Evolutionary conservation across 805 yeast genomes (phyloP).

Genomic region (Cyberlindnera americana): DNA sequence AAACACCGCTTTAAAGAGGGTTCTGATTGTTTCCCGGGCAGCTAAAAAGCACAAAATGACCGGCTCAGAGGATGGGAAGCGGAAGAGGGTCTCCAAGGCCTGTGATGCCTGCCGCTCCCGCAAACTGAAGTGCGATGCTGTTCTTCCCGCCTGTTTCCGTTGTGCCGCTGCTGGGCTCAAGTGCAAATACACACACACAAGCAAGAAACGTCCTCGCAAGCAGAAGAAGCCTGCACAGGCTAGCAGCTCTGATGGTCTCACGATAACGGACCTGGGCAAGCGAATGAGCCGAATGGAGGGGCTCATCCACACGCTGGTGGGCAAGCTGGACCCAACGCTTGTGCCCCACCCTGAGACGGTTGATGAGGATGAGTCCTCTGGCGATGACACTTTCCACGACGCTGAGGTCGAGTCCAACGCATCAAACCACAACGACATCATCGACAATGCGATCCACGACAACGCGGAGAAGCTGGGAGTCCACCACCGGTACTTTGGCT

Average conservation of each 20-base stretch:
- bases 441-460: background rate
- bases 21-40: no score
- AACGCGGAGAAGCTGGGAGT: conserved; percentile 1
- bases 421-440: background rate
- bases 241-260: background rate
- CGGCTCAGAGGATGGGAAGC: conserved; percentile 18
- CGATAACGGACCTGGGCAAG: conserved; percentile 22
- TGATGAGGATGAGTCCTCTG: conserved; percentile 2
- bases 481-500: conserved; percentile 20
- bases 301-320: conserved; percentile 29
- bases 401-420: background rate
- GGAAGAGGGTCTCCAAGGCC: conserved; percentile 37
- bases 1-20: no score
- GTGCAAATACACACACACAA: conserved; percentile 16
- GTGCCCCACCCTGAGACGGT: background rate
- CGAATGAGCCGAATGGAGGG: conserved; percentile 34
- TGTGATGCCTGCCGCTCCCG: conserved; percentile 57
- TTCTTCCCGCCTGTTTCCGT: conserved; percentile 66
- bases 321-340: conserved; percentile 18
- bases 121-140: conserved; percentile 79
- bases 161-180: conserved; percentile 70
- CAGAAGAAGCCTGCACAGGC: background rate
- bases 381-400: background rate
- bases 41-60: no score
- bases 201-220: conserved; percentile 7